phyloP scores from a whole-genome alignment of 495 filamentous ascomycete species.

The Penicillium waksmanii region DNA sequence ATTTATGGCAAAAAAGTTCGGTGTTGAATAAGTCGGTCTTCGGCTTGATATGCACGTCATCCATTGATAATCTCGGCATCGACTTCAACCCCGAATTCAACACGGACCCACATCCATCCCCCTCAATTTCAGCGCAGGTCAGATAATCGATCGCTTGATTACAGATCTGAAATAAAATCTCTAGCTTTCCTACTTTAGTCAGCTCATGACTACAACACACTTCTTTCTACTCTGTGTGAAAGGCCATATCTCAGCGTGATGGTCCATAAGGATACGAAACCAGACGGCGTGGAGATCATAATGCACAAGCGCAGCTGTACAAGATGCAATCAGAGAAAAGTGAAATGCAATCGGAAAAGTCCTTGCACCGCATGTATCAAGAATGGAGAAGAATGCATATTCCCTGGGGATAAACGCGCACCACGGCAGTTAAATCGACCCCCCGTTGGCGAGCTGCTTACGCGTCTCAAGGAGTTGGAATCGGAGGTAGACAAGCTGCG shows the following conservation, averaged over 20 bases:
- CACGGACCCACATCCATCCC: not conserved
- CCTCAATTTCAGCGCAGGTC: not conserved
- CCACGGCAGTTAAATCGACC: constrained; percentile 61
- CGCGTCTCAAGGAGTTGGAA: constrained; percentile 69
- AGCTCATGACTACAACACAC: too few species aligned
- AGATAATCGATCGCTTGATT: not conserved
- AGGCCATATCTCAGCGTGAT: not conserved
- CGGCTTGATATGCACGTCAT: constrained; percentile 20
- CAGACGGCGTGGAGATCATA: not conserved
- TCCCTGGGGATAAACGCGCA: constrained; percentile 70
- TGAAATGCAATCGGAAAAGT: constrained; percentile 34
- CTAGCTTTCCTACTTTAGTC: not conserved
- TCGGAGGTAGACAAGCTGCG: constrained; percentile 65
- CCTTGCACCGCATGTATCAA: constrained; percentile 76
- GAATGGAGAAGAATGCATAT: constrained; percentile 70
- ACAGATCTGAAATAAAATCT: not conserved
- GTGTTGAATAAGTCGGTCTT: not conserved
- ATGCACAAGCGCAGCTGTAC: constrained; percentile 11
- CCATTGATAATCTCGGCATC: constrained; percentile 3
- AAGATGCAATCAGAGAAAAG: constrained; percentile 11
- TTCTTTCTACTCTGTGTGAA: not conserved
- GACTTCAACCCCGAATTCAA: constrained; percentile 1
- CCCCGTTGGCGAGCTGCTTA: constrained; percentile 61
- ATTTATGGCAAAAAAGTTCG: not conserved
- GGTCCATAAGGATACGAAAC: not conserved